phyloP scores from a whole-genome alignment of 108 stramenopile genomes.

The Pseudonitzschia delicatissima region DNA sequence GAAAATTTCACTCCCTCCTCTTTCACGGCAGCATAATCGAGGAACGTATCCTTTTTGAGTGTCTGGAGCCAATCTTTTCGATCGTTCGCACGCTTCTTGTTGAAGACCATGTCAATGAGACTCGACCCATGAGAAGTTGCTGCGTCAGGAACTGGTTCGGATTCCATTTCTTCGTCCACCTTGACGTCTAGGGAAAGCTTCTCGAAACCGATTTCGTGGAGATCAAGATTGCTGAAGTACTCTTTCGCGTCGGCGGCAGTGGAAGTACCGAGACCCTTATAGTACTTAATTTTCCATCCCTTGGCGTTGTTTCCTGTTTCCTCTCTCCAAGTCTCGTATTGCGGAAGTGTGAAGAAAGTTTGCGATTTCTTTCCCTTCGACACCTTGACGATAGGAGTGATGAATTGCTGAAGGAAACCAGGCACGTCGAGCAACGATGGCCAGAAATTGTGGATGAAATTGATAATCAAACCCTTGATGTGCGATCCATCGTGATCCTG shows the following conservation, averaged over 20 bases:
- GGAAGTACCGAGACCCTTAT: constrained; percentile 98
- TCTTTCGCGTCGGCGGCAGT: constrained; percentile 94
- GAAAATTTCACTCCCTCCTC: constrained; percentile 76
- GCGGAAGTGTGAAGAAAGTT: constrained; percentile 93
- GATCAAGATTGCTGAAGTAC: constrained; percentile 76
- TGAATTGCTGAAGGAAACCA: constrained; percentile 98
- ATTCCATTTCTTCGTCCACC: constrained; percentile 35
- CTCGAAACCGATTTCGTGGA: constrained; percentile 71
- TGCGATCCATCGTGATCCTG: constrained; percentile 99
- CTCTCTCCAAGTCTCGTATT: constrained; percentile 94
- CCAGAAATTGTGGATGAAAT: constrained; percentile 92
- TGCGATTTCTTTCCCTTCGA: constrained; percentile 80
- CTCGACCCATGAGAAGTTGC: constrained; percentile 55
- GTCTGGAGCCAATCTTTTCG: constrained; percentile 89
- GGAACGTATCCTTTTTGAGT: constrained; percentile 77
- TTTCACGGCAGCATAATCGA: constrained; percentile 80
- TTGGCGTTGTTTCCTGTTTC: constrained; percentile 84
- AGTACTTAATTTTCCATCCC: constrained; percentile 97
- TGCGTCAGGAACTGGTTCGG: constrained; percentile 11
- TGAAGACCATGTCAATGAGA: constrained; percentile 98
- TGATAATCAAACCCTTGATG: constrained; percentile 99
- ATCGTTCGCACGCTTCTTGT: constrained; percentile 91
- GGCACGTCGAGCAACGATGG: constrained; percentile 92
- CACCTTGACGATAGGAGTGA: constrained; percentile 99
- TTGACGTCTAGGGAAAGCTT: constrained; percentile 49